Conservation (phyloP, 768 basidiomycete genomes). For the Boletus coccyginus region DNA sequence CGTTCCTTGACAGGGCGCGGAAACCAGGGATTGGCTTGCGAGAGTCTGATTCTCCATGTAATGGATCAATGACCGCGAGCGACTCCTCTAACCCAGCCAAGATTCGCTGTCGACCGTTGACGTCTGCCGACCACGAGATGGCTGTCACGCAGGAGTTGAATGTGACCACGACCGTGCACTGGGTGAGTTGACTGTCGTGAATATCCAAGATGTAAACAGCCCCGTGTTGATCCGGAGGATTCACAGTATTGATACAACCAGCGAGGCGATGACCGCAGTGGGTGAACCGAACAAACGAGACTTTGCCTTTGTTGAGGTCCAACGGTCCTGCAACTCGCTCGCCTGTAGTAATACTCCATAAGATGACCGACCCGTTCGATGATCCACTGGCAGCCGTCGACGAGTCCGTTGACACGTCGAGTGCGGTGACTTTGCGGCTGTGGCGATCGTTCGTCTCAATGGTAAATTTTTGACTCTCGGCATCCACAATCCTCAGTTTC, state of each 20-base stretch:
- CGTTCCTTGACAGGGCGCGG: neutral
- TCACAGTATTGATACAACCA: neutral
- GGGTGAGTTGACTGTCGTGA: neutral
- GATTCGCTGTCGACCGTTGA: neutral
- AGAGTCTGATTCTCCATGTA: neutral
- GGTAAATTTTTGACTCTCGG: neutral
- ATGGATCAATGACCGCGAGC: slow-evolving; percentile 1
- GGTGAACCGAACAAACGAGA: neutral
- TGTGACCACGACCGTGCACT: neutral
- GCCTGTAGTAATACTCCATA: neutral
- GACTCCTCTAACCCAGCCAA: neutral
- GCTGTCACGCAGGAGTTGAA: neutral
- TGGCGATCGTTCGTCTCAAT: neutral
- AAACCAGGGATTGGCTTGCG: neutral
- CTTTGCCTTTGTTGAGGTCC: neutral
- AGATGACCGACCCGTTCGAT: neutral
- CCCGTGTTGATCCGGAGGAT: neutral
- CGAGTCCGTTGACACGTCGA: slow-evolving; percentile 3
- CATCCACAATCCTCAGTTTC: slow-evolving; percentile 1
- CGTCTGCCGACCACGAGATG: slow-evolving; percentile 2
- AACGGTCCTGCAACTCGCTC: neutral
- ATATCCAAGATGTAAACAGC: slow-evolving; percentile 1
- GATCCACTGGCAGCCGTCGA: neutral
- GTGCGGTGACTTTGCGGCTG: neutral
- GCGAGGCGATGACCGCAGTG: neutral